Evolutionary conservation across 2,329 filamentous ascomycete genomes (phyloP), one percentile per base, ranked within the genome.

Genomic region (Phoma sp.): DNA sequence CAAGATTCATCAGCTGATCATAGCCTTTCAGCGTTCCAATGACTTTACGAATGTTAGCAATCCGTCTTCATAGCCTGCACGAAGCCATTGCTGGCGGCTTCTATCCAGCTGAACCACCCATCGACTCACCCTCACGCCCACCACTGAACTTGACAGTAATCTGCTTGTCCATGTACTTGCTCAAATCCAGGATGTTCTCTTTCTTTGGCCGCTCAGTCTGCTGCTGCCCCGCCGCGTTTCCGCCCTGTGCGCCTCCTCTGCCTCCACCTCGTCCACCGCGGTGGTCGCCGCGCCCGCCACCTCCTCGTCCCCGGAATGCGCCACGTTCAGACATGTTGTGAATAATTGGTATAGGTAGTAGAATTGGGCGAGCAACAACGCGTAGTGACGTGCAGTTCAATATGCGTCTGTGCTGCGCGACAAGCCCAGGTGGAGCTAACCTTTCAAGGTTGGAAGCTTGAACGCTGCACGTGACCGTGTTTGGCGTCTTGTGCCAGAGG

Each of bases 111-210:
- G 14, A 7, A 18, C 18, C 41, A 23, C 29, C 22, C 40, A 18
- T 39, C 24, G 25, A 55, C 82, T 58, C 72, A 95, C 92, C 90
- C 82, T 97, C 92, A 57, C 93, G 82, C 1, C 95, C 95, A 37
- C 95, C 95, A 71, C 91, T 97, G 77, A 99, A 98, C 79, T 98
- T 98, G 73, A 99, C 93, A 8, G 85, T 89, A 65, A 99, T 91
- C 72, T 89, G 84, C 84, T 97, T 96, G 77, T 99, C 92, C 89
- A 96, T 92, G 77, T 98, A 99, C 80, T 96, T 96, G 73, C 83
- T 86, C 69, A 99, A 78, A 72, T 99, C 93, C 48, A 99, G 85
- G 68, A 99, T 99, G 75, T 97, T 98, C 78, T 99, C 95, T 82
- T 98, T 98, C 86, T 96, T 97, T 57, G 92, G 91, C 67, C 88